Conservation (phyloP, 805 yeast species). For the Pichia exigua region DNA sequence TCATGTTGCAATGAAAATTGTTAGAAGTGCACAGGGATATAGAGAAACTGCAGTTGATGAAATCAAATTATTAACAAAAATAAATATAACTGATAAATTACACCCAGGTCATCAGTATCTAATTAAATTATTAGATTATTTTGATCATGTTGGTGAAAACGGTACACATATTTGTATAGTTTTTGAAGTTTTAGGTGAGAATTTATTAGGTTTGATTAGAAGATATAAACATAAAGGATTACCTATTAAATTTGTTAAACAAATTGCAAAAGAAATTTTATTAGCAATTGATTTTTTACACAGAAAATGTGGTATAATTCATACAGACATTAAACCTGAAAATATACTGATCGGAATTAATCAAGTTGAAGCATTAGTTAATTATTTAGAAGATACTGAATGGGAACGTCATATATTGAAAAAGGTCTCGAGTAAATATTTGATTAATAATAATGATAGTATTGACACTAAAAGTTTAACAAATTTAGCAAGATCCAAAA, state of each 20-base stretch:
- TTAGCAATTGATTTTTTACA: slow-evolving; percentile 52
- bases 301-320: slow-evolving; percentile 57
- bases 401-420: slow-evolving; percentile 28
- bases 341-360: slow-evolving; percentile 50
- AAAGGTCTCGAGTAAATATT: slow-evolving; percentile 20
- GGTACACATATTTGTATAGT: slow-evolving; percentile 96
- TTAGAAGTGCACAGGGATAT: slow-evolving; percentile 82
- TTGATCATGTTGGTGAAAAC: slow-evolving; percentile 81
- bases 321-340: slow-evolving; percentile 73
- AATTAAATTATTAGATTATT: slow-evolving; percentile 73
- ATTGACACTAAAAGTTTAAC: slow-evolving; percentile 10
- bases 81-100: slow-evolving; percentile 50
- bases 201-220: slow-evolving; percentile 73
- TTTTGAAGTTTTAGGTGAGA: slow-evolving; percentile 94
- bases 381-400: slow-evolving; percentile 34
- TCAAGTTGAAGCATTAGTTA: slow-evolving; percentile 45
- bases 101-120: slow-evolving; percentile 82
- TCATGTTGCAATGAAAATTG: slow-evolving; percentile 93
- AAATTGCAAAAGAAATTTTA: slow-evolving; percentile 49
- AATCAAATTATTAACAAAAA: slow-evolving; percentile 65
- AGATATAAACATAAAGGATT: slow-evolving; percentile 48
- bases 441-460: slow-evolving; percentile 12
- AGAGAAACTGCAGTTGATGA: slow-evolving; percentile 95
- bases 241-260: slow-evolving; percentile 49
- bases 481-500: slow-evolving; percentile 9